phyloP scores from a whole-genome alignment of 2,329 filamentous ascomycete species.

The Sclerotinia nivalis region DNA sequence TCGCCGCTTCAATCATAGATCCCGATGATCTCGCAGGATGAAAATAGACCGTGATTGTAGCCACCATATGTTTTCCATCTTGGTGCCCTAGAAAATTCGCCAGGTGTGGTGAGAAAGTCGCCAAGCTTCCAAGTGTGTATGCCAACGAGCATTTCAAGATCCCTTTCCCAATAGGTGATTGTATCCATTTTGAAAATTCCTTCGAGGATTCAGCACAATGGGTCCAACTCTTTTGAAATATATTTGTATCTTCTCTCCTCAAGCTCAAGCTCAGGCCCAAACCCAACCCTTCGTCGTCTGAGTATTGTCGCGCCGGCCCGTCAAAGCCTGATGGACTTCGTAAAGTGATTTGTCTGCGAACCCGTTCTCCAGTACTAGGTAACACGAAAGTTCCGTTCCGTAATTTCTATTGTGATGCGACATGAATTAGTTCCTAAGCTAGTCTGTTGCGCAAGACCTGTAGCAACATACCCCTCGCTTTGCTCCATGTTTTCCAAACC shows the following conservation, averaged over 20 bases:
- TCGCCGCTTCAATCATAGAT: slow-evolving; percentile 83
- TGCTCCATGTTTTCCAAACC: slow-evolving; percentile 16
- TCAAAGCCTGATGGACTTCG: slow-evolving; percentile 51
- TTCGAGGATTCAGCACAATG: slow-evolving; percentile 43
- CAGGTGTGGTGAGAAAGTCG: slow-evolving; percentile 76
- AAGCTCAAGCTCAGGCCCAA: slow-evolving; percentile 19
- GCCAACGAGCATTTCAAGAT: slow-evolving; percentile 91
- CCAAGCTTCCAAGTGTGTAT: slow-evolving; percentile 82
- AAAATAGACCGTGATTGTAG: slow-evolving; percentile 93
- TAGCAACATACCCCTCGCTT: slow-evolving; percentile 21
- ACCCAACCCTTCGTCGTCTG: slow-evolving; percentile 19
- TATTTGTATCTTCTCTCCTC: slow-evolving; percentile 32
- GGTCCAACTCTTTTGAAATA: slow-evolving; percentile 40
- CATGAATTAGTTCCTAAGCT: slow-evolving; percentile 4
- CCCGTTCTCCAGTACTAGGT: slow-evolving; percentile 80
- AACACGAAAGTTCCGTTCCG: slow-evolving; percentile 86
- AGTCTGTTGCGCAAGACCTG: slow-evolving; percentile 35
- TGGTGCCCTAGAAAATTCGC: slow-evolving; percentile 75
- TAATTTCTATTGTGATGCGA: slow-evolving; percentile 57
- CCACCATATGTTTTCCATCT: slow-evolving; percentile 92
- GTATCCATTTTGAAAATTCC: slow-evolving; percentile 58
- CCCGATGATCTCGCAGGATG: slow-evolving; percentile 84
- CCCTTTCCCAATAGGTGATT: slow-evolving; percentile 72
- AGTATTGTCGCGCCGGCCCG: slow-evolving; percentile 25
- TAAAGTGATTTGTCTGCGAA: slow-evolving; percentile 77